Percentiles rank a stretch among this genome's conserved stretches.
phyloP scores from a whole-genome alignment of 148 eudicot species.

The Amaranthus palmeri region DNA sequence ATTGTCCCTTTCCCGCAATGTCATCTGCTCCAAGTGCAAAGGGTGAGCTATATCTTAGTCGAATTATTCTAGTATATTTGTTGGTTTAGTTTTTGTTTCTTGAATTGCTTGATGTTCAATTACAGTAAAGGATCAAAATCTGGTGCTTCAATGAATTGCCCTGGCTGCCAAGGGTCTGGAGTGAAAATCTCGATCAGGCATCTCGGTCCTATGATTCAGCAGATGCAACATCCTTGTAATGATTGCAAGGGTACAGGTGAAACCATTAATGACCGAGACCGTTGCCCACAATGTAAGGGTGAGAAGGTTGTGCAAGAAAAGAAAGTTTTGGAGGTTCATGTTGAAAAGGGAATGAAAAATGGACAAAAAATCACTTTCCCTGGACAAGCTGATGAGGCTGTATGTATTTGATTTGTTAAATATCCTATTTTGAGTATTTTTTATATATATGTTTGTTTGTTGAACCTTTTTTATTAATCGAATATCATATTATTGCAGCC shows the following conservation, averaged over 20 bases:
- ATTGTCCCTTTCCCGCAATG: constrained; percentile 56
- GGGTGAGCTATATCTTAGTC: constrained; percentile 25
- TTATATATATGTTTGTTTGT: not conserved
- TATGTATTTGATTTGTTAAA: constrained; percentile 3
- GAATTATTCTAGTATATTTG: no score
- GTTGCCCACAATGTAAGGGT: constrained; percentile 68
- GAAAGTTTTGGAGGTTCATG: constrained; percentile 62
- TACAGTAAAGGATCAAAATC: constrained; percentile 68
- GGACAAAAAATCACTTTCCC: constrained; percentile 70
- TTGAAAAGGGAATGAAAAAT: constrained; percentile 75
- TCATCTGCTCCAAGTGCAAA: constrained; percentile 44
- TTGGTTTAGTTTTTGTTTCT: not conserved
- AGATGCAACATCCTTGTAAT: constrained; percentile 76
- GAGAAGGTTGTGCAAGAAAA: constrained; percentile 64
- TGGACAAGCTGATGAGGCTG: constrained; percentile 79
- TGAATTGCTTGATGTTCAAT: not conserved
- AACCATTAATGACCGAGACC: constrained; percentile 52
- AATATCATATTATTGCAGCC: constrained; percentile 39
- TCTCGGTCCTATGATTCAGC: constrained; percentile 77
- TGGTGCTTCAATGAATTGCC: constrained; percentile 62
- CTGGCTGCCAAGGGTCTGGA: constrained; percentile 69
- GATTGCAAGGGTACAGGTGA: constrained; percentile 78
- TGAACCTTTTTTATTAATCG: not conserved
- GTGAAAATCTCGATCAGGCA: constrained; percentile 72
- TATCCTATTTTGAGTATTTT: not conserved